Base-by-base conservation (phyloP, 179 eudicot genomes). In the Pouteria campechiana region DNA sequence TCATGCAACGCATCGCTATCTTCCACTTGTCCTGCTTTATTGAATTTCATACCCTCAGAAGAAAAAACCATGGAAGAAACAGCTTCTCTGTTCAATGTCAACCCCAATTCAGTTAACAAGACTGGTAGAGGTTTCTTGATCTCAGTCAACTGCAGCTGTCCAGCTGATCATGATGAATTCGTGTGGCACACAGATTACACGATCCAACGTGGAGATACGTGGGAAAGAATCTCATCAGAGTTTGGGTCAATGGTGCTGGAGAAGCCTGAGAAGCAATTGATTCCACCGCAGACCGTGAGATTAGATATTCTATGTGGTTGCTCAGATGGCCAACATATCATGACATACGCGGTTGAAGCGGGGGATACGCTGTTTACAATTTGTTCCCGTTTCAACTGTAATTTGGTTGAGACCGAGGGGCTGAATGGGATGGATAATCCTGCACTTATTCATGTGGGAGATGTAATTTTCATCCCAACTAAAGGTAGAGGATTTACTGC, bases 261-360 rank as follows among this genome's bases (percentile, higher is more conserved):
- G 38, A 46, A 31, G 22, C 37, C 37, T 11, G 38, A 46, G 7
- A 31, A 32, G 14, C 4, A 17, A 16, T 31, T 46, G 37, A 17
- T 46, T 10, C 17, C 12, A 21, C 20, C 50, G 11, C 27, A 15
- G 15, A 30, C 5, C 13, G 13, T 46, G 12, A 31, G 37, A 14
- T 46, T 31, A 12, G 50, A 46, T 46, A 19, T 46, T 9, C 12
- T 46, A 12, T 46, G 50, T 30, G 50, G 50, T 17, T 46, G 50
- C 32, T 46, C 37, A 6, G n/a, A 7, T 5, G 18, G 23, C n/a
- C 25, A 17, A 5, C 17, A 46, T 17, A 25, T 46, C 3, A 3
- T 46, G 16, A 46, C 37, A 5, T 46, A 30, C 22, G 32, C 4
- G 22, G 16, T 46, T 19, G 25, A 46, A 19, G 20, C 17, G 11